phyloP scores from a whole-genome alignment of 495 filamentous ascomycete genomes.

The Penicillium maclennaniae region DNA sequence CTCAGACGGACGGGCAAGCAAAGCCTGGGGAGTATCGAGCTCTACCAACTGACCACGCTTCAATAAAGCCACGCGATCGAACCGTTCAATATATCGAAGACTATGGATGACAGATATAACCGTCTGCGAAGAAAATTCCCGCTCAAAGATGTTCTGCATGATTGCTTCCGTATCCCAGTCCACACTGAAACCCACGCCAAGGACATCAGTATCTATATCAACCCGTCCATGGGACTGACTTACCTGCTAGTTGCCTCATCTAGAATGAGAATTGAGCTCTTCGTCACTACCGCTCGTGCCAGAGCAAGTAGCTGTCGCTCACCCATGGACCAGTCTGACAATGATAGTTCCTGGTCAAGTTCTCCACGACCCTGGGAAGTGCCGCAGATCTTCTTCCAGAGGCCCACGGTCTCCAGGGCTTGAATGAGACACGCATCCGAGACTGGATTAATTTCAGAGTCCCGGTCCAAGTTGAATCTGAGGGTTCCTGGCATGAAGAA shows the following conservation, averaged over 20 bases:
- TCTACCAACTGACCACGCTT: conserved; percentile 2
- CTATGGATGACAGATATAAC: conserved; percentile 54
- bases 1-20: not conserved
- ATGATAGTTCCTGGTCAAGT: conserved; percentile 6
- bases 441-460: conserved; percentile 16
- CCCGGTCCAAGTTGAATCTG: conserved; percentile 41
- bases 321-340: conserved; percentile 17
- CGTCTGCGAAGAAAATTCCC: conserved; percentile 47
- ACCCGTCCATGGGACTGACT: not conserved
- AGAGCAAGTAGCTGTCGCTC: conserved; percentile 22
- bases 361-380: conserved; percentile 9
- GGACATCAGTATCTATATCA: not conserved
- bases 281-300: conserved; percentile 16
- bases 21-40: not conserved
- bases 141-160: conserved; percentile 47
- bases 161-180: conserved; percentile 43
- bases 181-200: conserved; percentile 20
- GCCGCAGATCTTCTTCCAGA: conserved; percentile 20
- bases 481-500: conserved; percentile 48
- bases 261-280: conserved; percentile 15
- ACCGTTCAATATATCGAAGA: conserved; percentile 43
- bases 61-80: conserved; percentile 34
- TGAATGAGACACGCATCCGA: conserved; percentile 7
- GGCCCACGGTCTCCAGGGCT: conserved; percentile 9
- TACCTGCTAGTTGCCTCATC: conserved; percentile 31